Percentiles rank a stretch among this genome's conserved stretches.
Evolutionary conservation across 495 filamentous ascomycete genomes (phyloP).

Genomic region (Trichoderma orchidacearum): DNA sequence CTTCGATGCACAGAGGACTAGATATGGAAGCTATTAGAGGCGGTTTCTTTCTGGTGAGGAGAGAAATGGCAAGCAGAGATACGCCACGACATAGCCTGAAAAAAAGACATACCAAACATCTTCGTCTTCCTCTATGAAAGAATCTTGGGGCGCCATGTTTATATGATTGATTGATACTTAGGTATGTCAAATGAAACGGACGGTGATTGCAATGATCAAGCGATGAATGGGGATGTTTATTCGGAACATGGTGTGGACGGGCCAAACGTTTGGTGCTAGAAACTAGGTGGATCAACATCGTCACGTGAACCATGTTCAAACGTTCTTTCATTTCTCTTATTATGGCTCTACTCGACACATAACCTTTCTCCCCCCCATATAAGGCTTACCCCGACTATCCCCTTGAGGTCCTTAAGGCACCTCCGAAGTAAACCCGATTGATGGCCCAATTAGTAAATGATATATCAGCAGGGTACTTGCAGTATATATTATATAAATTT

Average conservation of each 20-base stretch:
- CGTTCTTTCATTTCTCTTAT: background rate
- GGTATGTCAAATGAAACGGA: slow-evolving; percentile 9
- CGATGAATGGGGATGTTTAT: background rate
- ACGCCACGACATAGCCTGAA: background rate
- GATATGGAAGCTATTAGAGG: slow-evolving; percentile 8
- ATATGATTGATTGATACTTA: slow-evolving; percentile 16
- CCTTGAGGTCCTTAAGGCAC: too few relatives aligned
- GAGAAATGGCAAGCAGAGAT: background rate
- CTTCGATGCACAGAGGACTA: slow-evolving; percentile 97
- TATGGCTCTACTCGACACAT: too few relatives aligned
- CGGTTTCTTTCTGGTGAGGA: background rate
- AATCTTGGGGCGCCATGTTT: slow-evolving; percentile 71
- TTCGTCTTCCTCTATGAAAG: slow-evolving; percentile 95
- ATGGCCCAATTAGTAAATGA: too few relatives aligned
- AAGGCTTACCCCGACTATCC: too few relatives aligned
- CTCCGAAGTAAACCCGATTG: too few relatives aligned
- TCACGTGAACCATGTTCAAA: background rate
- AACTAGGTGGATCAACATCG: slow-evolving; percentile 3
- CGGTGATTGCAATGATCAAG: background rate
- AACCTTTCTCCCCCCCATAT: too few relatives aligned
- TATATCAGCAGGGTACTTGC: too few relatives aligned
- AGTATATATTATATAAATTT: too few relatives aligned
- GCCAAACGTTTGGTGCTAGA: slow-evolving; percentile 2
- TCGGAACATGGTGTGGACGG: background rate
- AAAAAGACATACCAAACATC: slow-evolving; percentile 57